Conservation (phyloP, 2,329 filamentous ascomycete species). For the Fusarium mundagurra region DNA sequence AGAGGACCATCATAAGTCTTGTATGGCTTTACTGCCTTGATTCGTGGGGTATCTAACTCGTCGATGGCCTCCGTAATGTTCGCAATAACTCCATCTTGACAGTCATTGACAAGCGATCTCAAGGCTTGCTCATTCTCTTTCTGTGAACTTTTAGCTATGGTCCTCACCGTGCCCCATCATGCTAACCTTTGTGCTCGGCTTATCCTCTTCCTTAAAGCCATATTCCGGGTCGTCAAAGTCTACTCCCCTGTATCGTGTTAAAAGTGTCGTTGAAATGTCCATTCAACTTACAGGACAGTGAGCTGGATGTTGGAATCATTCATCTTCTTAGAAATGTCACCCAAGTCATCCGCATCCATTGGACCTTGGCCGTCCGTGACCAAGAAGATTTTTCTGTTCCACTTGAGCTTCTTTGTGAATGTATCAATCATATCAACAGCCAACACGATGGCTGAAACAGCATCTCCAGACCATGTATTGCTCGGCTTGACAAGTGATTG, state of each 20-base stretch:
- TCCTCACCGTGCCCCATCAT: neutral
- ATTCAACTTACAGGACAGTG: conserved; percentile 73
- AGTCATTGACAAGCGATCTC: conserved; percentile 71
- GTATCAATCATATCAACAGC: conserved; percentile 86
- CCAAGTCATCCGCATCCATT: conserved; percentile 77
- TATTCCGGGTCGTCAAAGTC: conserved; percentile 94
- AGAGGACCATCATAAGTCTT: conserved; percentile 83
- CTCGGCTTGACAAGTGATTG: conserved; percentile 73
- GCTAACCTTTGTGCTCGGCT: conserved; percentile 73
- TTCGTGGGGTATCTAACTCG: conserved; percentile 78
- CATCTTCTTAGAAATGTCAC: conserved; percentile 76
- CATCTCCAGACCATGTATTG: conserved; percentile 76
- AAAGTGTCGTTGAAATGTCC: neutral
- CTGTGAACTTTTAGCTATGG: conserved; percentile 38
- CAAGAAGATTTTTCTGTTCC: conserved; percentile 81
- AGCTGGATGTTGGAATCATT: conserved; percentile 82
- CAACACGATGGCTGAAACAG: conserved; percentile 86
- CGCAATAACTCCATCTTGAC: conserved; percentile 76
- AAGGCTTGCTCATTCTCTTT: conserved; percentile 76
- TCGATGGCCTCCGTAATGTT: conserved; percentile 87
- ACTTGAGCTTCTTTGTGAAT: conserved; percentile 85
- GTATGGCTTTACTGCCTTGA: conserved; percentile 80
- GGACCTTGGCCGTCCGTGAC: conserved; percentile 82
- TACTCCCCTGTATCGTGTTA: conserved; percentile 69
- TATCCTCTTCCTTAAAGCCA: conserved; percentile 92